Percentiles rank a stretch among this genome's conserved stretches.
Evolutionary conservation across 2,329 filamentous ascomycete species (phyloP).

Genomic region (Volutella citrinella): DNA sequence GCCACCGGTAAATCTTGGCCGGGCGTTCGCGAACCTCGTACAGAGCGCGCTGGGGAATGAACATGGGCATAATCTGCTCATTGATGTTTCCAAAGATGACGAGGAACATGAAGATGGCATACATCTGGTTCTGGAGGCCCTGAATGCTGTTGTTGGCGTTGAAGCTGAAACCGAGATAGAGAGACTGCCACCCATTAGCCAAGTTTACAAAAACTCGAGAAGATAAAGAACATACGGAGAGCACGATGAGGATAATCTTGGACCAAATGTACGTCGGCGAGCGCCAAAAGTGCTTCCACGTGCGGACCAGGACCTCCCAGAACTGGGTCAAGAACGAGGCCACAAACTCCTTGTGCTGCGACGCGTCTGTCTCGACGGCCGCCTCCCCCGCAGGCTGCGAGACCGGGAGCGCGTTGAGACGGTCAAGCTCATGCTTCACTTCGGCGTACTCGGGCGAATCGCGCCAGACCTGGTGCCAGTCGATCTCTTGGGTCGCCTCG

Average conservation of each 20-base stretch:
- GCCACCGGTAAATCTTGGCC: conserved; percentile 51
- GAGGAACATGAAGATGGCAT: conserved; percentile 62
- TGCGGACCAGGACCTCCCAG: conserved; percentile 29
- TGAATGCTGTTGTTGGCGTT: conserved; percentile 49
- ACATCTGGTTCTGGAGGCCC: conserved; percentile 65
- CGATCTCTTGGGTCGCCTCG: conserved; percentile 43
- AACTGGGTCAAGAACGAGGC: conserved; percentile 23
- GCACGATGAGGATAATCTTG: conserved; percentile 31
- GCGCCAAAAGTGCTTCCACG: conserved; percentile 20
- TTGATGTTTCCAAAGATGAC: conserved; percentile 59
- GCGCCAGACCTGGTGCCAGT: conserved; percentile 45
- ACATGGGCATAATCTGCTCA: conserved; percentile 64
- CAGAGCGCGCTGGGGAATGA: conserved; percentile 60
- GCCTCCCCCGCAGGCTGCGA: conserved; percentile 9
- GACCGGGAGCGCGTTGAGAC: conserved; percentile 18
- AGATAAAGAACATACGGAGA: conserved; percentile 22
- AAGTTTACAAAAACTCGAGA: conserved; percentile 45
- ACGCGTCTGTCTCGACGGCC: neutral
- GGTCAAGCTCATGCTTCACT: neutral
- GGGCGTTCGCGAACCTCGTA: conserved; percentile 67
- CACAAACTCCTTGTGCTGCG: conserved; percentile 24
- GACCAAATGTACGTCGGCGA: conserved; percentile 58
- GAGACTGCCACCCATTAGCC: conserved; percentile 29
- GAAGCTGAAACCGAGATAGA: conserved; percentile 67
- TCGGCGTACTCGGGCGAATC: conserved; percentile 2